A percentile compares a stretch with the other conserved stretches of the same genome.
Evolutionary conservation across 2,329 filamentous ascomycete species (phyloP).

Genomic region (Fusarium humuli): DNA sequence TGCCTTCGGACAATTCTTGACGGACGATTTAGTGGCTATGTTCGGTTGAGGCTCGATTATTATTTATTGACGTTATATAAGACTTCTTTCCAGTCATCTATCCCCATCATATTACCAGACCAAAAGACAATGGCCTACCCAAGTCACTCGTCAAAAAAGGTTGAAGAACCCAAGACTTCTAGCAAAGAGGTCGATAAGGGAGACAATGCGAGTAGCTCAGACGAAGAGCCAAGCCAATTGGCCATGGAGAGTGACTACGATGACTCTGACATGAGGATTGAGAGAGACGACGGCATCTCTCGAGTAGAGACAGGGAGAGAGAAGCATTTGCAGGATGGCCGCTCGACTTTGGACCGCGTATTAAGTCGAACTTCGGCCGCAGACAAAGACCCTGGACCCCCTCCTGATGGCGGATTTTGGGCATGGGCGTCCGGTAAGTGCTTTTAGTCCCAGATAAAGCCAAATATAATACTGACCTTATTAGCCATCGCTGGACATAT

Average conservation of each 20-base stretch:
- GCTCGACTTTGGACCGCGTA: neutral
- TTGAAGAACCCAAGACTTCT: neutral
- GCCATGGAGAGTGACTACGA: neutral
- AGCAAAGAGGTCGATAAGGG: neutral
- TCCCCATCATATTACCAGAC: neutral
- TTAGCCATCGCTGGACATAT: conserved; percentile 2
- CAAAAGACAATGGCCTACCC: neutral
- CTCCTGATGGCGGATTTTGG: conserved; percentile 6
- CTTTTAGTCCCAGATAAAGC: neutral
- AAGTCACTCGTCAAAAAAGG: neutral
- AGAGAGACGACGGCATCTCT: neutral
- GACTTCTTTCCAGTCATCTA: neutral
- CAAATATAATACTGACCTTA: neutral
- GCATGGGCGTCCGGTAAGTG: conserved; percentile 2
- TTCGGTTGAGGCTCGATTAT: neutral
- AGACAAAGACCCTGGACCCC: neutral
- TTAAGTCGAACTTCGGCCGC: neutral
- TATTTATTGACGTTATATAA: neutral
- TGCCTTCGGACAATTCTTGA: neutral
- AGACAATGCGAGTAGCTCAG: neutral
- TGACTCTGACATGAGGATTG: neutral
- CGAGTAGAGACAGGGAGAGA: neutral
- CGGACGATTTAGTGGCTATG: neutral
- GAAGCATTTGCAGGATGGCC: neutral
- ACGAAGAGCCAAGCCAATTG: neutral